A percentile compares a stretch with the other conserved stretches of the same genome.
These are phyloP conservation scores for Phyllosticta capitalensis DNA, from an alignment of 2,329 filamentous ascomycete genomes.

Conservation along the genomic window DNA sequence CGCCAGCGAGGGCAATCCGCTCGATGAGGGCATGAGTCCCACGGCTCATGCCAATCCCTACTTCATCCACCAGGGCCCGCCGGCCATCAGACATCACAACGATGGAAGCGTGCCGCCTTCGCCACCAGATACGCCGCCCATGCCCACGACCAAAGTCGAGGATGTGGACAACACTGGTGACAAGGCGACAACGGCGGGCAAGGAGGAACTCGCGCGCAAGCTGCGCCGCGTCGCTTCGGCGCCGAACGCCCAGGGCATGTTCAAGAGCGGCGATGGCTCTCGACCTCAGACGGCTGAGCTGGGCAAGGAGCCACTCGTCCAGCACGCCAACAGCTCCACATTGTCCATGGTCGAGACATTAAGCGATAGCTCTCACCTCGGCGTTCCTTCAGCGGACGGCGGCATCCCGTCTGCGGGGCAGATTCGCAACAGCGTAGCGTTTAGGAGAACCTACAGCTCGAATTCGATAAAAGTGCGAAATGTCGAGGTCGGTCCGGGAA, in stretches of 20 bases:
- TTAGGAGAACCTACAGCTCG: slow-evolving; percentile 92
- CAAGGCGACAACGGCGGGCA: slow-evolving; percentile 66
- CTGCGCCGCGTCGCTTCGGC: slow-evolving; percentile 90
- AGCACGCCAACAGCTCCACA: slow-evolving; percentile 44
- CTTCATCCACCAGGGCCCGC: slow-evolving; percentile 91
- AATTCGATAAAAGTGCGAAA: slow-evolving; percentile 98
- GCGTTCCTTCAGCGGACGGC: slow-evolving; percentile 32
- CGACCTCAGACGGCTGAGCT: slow-evolving; percentile 79
- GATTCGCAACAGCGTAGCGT: slow-evolving; percentile 59
- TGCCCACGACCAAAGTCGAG: slow-evolving; percentile 52
- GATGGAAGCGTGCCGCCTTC: slow-evolving; percentile 87
- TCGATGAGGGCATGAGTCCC: slow-evolving; percentile 83
- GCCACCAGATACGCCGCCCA: slow-evolving; percentile 77
- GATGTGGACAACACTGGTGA: slow-evolving; percentile 55
- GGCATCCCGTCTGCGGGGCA: slow-evolving; percentile 59
- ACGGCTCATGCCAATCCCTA: slow-evolving; percentile 95
- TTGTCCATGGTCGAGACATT: slow-evolving; percentile 44
- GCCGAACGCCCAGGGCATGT: slow-evolving; percentile 91
- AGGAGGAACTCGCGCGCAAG: slow-evolving; percentile 89
- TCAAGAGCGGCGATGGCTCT: slow-evolving; percentile 42
- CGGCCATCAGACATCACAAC: slow-evolving; percentile 87
- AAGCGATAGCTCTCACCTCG: slow-evolving; percentile 23
- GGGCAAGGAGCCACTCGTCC: slow-evolving; percentile 67
- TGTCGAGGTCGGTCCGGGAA: slow-evolving; percentile 88
- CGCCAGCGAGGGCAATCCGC: slow-evolving; percentile 80